A percentile compares a stretch with the other conserved stretches of the same genome.
phyloP scores from a whole-genome alignment of 257 asterid genomes.

The Plantago elongata region DNA sequence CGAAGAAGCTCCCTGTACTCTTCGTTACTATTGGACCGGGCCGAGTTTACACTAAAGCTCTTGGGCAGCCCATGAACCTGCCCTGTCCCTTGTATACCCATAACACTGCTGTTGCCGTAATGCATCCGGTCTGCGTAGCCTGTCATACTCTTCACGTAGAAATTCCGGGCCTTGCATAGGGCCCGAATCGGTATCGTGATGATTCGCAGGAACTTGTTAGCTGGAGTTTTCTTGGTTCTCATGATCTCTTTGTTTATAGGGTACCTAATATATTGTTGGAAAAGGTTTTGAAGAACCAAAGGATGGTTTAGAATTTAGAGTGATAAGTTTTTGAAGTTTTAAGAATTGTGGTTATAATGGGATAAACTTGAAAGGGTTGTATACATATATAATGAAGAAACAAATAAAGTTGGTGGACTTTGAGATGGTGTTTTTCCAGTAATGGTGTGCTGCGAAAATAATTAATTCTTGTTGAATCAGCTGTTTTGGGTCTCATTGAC shows the following conservation, averaged over 20 bases:
- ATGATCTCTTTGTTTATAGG: constrained; percentile 17
- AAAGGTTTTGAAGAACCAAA: too few relatives aligned
- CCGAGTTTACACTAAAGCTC: constrained; percentile 48
- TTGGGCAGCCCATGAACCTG: constrained; percentile 27
- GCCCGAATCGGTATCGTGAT: constrained; percentile 47
- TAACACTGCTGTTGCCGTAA: constrained; percentile 16
- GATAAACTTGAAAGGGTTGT: too few relatives aligned
- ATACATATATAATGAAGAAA: too few relatives aligned
- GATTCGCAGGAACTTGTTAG: constrained; percentile 45
- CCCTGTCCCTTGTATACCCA: constrained; percentile 21
- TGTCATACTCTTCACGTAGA: constrained; percentile 38
- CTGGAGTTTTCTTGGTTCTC: constrained; percentile 39
- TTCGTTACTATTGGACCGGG: constrained; percentile 29
- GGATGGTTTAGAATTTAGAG: too few relatives aligned
- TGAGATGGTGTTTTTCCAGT: too few relatives aligned
- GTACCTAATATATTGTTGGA: too few relatives aligned
- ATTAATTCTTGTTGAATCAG: too few relatives aligned
- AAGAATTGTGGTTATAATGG: too few relatives aligned
- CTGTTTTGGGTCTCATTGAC: too few relatives aligned
- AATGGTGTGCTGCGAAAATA: too few relatives aligned
- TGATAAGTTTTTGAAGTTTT: too few relatives aligned
- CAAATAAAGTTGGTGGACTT: too few relatives aligned
- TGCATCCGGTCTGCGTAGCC: constrained; percentile 28
- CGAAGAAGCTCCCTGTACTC: constrained; percentile 54
- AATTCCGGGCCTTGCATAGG: constrained; percentile 33